Evolutionary conservation across 2,329 filamentous ascomycete species (phyloP).

Genomic region (Hymenoscyphus infarciens): DNA sequence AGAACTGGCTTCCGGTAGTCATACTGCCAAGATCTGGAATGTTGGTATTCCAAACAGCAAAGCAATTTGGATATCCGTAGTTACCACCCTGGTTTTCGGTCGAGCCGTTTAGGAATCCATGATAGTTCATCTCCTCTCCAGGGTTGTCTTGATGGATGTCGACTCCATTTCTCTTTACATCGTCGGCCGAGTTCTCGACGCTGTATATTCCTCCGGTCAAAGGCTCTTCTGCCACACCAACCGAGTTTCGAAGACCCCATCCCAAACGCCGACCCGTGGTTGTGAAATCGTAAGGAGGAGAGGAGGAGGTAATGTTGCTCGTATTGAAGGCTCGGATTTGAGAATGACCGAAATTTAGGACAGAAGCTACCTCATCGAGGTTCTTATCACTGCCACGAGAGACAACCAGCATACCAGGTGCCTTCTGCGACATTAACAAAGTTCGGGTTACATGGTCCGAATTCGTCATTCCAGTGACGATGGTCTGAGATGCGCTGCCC

Average conservation of each 20-base stretch:
- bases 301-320: slow-evolving; percentile 30
- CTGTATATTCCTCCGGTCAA: slow-evolving; percentile 49
- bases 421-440: slow-evolving; percentile 55
- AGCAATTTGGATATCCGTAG: slow-evolving; percentile 70
- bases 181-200: slow-evolving; percentile 70
- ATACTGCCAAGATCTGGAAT: slow-evolving; percentile 43
- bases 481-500: slow-evolving; percentile 41
- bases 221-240: slow-evolving; percentile 65
- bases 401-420: slow-evolving; percentile 57
- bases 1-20: slow-evolving; percentile 49
- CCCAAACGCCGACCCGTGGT: slow-evolving; percentile 49
- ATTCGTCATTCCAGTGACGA: slow-evolving; percentile 61
- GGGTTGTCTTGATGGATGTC: slow-evolving; percentile 68
- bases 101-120: slow-evolving; percentile 50
- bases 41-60: slow-evolving; percentile 58
- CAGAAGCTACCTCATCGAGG: slow-evolving; percentile 52
- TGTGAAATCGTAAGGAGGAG: slow-evolving; percentile 44
- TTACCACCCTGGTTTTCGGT: slow-evolving; percentile 45
- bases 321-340: slow-evolving; percentile 63
- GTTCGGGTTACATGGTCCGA: slow-evolving; percentile 64
- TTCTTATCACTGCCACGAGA: slow-evolving; percentile 63
- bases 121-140: slow-evolving; percentile 70
- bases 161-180: slow-evolving; percentile 53
- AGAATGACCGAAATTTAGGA: slow-evolving; percentile 54
- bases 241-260: slow-evolving; percentile 71